Percentiles rank a stretch among this genome's conserved stretches.
Evolutionary conservation across 2,329 filamentous ascomycete species (phyloP).

Genomic region (Dactylella cylindrospora): DNA sequence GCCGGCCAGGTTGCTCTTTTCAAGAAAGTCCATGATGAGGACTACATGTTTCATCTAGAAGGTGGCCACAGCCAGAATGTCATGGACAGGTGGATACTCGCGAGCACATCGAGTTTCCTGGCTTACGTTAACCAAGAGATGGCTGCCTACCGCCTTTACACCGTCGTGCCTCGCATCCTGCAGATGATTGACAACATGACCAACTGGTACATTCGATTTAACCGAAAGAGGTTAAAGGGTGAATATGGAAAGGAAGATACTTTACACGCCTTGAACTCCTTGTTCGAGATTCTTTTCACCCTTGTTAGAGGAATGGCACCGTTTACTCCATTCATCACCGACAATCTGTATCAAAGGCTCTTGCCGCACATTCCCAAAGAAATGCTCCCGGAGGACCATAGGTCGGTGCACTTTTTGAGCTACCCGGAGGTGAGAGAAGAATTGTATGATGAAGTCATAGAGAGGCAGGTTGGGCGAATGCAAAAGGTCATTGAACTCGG

Average conservation of each 20-base stretch:
- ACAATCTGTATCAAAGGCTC: slow-evolving; percentile 86
- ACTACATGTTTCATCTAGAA: slow-evolving; percentile 76
- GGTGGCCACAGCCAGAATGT: slow-evolving; percentile 81
- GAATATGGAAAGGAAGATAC: slow-evolving; percentile 85
- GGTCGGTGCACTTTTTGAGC: slow-evolving; percentile 87
- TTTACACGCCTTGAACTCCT: slow-evolving; percentile 83
- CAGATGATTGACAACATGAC: slow-evolving; percentile 88
- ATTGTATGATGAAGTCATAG: slow-evolving; percentile 81
- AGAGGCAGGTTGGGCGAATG: slow-evolving; percentile 86
- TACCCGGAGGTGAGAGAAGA: slow-evolving; percentile 88
- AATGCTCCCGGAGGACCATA: slow-evolving; percentile 68
- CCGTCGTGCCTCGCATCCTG: slow-evolving; percentile 81
- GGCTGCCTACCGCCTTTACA: slow-evolving; percentile 80
- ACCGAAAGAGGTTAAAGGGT: slow-evolving; percentile 85
- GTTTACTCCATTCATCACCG: slow-evolving; percentile 92
- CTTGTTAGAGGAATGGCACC: slow-evolving; percentile 84
- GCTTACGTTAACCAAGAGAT: slow-evolving; percentile 93
- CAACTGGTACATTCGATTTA: slow-evolving; percentile 99
- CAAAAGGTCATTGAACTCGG: slow-evolving; percentile 92
- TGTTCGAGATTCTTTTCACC: slow-evolving; percentile 91
- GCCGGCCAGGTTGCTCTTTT: slow-evolving; percentile 80
- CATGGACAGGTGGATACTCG: slow-evolving; percentile 94
- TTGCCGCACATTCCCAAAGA: slow-evolving; percentile 76
- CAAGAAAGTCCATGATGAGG: slow-evolving; percentile 77
- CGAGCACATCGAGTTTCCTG: slow-evolving; percentile 84